Percentiles rank a stretch among this genome's conserved stretches.
These are phyloP conservation scores for Ophiostoma sp. DNA, from an alignment of 2,329 filamentous ascomycete species.

Conservation along the genomic window DNA sequence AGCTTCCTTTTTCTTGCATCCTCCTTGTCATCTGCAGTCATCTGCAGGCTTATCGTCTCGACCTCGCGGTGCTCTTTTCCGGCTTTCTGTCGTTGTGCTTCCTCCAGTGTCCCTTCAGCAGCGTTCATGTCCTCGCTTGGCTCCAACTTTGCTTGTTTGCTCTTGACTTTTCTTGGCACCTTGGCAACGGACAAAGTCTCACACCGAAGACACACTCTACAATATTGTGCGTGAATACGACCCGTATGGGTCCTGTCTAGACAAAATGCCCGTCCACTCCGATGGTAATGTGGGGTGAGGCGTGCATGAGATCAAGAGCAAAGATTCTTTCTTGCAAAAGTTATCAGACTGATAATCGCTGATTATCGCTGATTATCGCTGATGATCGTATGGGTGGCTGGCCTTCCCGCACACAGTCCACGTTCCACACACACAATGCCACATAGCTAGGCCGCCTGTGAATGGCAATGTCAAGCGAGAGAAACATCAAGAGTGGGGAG, in stretches of 20 bases:
- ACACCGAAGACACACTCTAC: neutral
- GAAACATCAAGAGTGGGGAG: neutral
- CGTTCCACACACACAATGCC: neutral
- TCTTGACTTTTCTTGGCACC: conserved; percentile 15
- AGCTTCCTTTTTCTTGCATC: neutral
- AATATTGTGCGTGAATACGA: neutral
- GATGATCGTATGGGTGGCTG: neutral
- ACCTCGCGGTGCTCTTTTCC: conserved; percentile 1
- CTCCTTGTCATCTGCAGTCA: neutral
- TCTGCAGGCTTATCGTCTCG: neutral
- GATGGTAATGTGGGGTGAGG: conserved; percentile 10
- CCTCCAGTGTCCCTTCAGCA: neutral
- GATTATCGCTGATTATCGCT: neutral
- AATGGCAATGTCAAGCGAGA: conserved; percentile 17
- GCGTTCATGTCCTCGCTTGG: neutral
- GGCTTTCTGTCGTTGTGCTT: neutral
- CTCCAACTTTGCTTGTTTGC: conserved; percentile 9
- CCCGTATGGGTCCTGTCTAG: neutral
- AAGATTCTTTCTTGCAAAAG: neutral
- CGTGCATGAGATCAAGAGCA: neutral
- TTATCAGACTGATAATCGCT: conserved; percentile 1
- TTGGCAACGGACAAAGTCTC: conserved; percentile 10
- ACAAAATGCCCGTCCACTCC: neutral
- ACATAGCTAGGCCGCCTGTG: neutral
- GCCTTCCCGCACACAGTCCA: neutral